A percentile compares a stretch with the other conserved stretches of the same genome.
Evolutionary conservation across 805 yeast genomes (phyloP).

Genomic region (Maudiozyma saulgeensis): DNA sequence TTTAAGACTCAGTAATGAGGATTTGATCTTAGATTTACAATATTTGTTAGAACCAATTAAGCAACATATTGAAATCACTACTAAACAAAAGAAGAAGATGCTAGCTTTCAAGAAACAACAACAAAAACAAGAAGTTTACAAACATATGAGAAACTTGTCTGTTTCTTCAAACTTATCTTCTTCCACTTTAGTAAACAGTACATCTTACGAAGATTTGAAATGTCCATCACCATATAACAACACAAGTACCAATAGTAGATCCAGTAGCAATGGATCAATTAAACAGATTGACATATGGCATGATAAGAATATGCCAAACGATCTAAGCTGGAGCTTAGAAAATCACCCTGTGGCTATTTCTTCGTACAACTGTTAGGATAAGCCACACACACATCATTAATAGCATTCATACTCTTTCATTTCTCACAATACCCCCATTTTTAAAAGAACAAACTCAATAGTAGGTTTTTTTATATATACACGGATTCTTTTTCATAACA

Average conservation of each 20-base stretch:
- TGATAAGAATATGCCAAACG: background rate
- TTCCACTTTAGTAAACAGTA: constrained; percentile 3
- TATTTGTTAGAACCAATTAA: constrained; percentile 73
- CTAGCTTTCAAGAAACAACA: constrained; percentile 1
- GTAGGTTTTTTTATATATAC: too few relatives aligned
- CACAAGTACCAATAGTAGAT: background rate
- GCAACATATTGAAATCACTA: constrained; percentile 30
- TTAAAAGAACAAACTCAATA: too few relatives aligned
- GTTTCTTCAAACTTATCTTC: constrained; percentile 7
- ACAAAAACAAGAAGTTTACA: background rate
- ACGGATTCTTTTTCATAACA: too few relatives aligned
- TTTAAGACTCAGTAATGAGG: constrained; percentile 54
- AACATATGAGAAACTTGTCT: constrained; percentile 3
- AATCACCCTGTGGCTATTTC: background rate
- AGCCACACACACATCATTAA: too few relatives aligned
- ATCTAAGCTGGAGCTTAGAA: background rate
- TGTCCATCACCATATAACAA: constrained; percentile 5
- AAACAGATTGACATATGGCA: background rate
- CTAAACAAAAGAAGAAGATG: constrained; percentile 16
- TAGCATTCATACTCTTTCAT: too few relatives aligned
- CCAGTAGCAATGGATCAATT: background rate
- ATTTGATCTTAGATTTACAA: constrained; percentile 55
- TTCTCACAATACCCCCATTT: too few relatives aligned
- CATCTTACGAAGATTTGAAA: constrained; percentile 1
- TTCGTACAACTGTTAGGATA: background rate